Conservation (phyloP, 1,139 yeast species). For the Kurtzmaniella quercitrusa region DNA sequence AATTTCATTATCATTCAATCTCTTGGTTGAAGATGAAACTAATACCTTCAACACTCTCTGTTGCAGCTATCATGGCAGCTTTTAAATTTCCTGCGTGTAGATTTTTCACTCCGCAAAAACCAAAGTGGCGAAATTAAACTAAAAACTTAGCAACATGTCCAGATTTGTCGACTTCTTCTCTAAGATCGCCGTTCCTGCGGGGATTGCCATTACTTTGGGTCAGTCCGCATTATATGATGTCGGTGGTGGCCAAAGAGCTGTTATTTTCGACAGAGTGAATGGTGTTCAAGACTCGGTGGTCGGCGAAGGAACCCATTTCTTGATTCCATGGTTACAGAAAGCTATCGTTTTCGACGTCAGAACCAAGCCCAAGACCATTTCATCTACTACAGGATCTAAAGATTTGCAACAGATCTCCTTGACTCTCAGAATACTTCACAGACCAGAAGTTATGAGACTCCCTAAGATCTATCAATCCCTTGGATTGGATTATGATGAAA, state of each 20-base stretch:
- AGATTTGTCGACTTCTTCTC: constrained; percentile 38
- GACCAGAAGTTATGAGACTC: constrained; percentile 82
- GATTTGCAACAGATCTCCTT: constrained; percentile 94
- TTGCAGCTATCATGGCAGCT: too few species aligned
- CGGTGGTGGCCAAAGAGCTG: constrained; percentile 93
- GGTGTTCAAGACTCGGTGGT: constrained; percentile 86
- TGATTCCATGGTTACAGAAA: constrained; percentile 93
- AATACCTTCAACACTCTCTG: too few species aligned
- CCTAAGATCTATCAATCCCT: constrained; percentile 86
- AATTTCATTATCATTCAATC: too few species aligned
- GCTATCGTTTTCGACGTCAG: constrained; percentile 90
- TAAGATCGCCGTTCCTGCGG: constrained; percentile 65
- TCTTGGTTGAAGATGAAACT: too few species aligned
- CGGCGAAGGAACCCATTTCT: constrained; percentile 96
- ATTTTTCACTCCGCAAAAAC: background rate
- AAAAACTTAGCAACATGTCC: constrained; percentile 9
- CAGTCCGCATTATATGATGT: constrained; percentile 87
- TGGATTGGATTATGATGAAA: constrained; percentile 94
- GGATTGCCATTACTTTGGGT: constrained; percentile 60
- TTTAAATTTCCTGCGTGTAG: background rate
- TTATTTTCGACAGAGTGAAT: constrained; percentile 82
- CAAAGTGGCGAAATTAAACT: constrained; percentile 1
- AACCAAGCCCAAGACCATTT: constrained; percentile 85
- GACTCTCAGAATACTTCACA: constrained; percentile 87
- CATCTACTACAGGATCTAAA: constrained; percentile 95